phyloP scores from a whole-genome alignment of 2,329 filamentous ascomycete genomes.

The Fusarium pininemorale region DNA sequence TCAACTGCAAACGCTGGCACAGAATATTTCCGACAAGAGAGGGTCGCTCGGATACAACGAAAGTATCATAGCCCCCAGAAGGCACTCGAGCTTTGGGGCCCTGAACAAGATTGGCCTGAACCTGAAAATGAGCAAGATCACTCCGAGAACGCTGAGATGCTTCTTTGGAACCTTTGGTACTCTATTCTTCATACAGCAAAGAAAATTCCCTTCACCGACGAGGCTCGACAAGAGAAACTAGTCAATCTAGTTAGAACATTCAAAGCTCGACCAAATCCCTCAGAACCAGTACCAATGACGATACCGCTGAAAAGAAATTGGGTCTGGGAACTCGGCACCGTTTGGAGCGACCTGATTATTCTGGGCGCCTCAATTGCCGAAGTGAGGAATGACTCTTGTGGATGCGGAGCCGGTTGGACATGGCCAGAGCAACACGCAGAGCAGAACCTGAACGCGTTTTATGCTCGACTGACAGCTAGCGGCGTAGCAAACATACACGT shows the following conservation, averaged over 20 bases:
- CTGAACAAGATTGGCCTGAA: background rate
- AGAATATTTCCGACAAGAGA: background rate
- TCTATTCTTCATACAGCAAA: background rate
- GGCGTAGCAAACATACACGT: background rate
- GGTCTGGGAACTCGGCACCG: background rate
- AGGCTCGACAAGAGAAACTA: background rate
- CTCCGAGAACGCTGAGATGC: background rate
- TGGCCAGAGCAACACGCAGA: constrained; percentile 5
- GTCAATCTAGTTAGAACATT: background rate
- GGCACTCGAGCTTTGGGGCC: background rate
- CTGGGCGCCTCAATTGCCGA: background rate
- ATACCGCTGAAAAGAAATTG: background rate
- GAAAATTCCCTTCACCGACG: background rate
- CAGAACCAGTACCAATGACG: background rate
- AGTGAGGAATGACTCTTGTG: background rate
- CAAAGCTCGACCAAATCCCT: background rate
- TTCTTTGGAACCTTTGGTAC: background rate
- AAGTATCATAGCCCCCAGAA: background rate
- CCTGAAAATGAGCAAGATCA: background rate
- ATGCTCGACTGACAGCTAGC: background rate
- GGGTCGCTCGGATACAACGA: background rate
- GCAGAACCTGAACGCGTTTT: constrained; percentile 1
- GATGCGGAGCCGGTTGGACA: constrained; percentile 12
- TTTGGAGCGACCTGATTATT: background rate
- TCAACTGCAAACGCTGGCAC: background rate